These are phyloP conservation scores for Nothophaeocryptopus gaeumannii DNA, from an alignment of 2,329 filamentous ascomycete species.

Conservation along the genomic window DNA sequence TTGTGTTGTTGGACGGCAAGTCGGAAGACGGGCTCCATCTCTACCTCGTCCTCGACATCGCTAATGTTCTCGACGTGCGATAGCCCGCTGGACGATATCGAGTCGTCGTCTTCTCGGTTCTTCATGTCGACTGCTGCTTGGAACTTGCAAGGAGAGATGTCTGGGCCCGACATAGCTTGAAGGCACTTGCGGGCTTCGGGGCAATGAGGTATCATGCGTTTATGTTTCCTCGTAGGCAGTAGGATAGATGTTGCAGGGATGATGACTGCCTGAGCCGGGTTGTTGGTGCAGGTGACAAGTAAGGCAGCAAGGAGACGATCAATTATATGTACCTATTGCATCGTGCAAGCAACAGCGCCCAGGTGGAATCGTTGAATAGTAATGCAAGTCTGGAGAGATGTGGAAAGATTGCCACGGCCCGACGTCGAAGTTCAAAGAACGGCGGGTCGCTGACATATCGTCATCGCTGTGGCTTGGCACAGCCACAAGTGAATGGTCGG, in stretches of 20 bases:
- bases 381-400: no score
- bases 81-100: conserved; percentile 3
- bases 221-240: neutral
- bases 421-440: no score
- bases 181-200: conserved; percentile 16
- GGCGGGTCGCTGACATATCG: no score
- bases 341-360: no score
- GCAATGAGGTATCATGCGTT: conserved; percentile 13
- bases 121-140: conserved; percentile 4
- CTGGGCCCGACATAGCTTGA: conserved; percentile 8
- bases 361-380: no score
- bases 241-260: neutral
- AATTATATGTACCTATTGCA: no score
- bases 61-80: conserved; percentile 15
- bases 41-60: conserved; percentile 18
- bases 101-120: conserved; percentile 7
- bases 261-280: no score
- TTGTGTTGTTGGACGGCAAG: conserved; percentile 57
- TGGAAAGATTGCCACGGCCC: no score
- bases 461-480: no score
- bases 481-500: no score
- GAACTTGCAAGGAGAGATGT: conserved; percentile 13
- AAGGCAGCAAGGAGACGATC: no score
- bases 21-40: conserved; percentile 31
- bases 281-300: no score